Conservation (phyloP, 371 early-diverging fungal genomes). For the Lichtheimia ramosa region DNA sequence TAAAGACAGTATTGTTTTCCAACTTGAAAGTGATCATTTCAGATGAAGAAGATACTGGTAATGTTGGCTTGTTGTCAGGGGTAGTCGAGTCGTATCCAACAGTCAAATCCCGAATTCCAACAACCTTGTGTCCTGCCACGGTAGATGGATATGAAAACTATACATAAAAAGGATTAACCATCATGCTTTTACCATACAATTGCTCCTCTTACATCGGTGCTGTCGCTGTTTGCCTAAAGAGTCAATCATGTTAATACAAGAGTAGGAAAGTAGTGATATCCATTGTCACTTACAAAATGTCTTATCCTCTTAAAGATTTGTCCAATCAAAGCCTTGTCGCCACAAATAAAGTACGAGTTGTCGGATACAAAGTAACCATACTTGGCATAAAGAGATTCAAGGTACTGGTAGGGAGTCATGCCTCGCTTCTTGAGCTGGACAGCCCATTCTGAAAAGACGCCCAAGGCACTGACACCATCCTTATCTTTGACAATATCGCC, state of each 20-base stretch:
- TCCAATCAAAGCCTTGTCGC: conserved; percentile 69
- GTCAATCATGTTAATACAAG: too few relatives aligned
- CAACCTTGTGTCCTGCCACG: conserved; percentile 70
- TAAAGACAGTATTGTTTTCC: conserved; percentile 72
- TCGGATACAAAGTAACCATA: conserved; percentile 88
- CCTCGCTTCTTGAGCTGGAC: conserved; percentile 66
- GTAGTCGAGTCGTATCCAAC: conserved; percentile 81
- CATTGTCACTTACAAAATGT: conserved; percentile 49
- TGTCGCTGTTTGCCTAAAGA: too few relatives aligned
- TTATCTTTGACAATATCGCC: conserved; percentile 80
- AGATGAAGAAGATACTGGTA: conserved; percentile 79
- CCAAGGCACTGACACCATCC: conserved; percentile 86
- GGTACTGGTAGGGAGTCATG: conserved; percentile 59
- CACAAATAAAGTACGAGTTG: conserved; percentile 89
- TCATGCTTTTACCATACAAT: not conserved
- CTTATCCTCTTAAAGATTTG: conserved; percentile 81
- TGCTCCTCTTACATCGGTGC: too few relatives aligned
- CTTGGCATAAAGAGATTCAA: conserved; percentile 74
- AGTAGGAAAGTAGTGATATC: too few relatives aligned
- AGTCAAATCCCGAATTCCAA: conserved; percentile 85
- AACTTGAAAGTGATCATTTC: conserved; percentile 93
- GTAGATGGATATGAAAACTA: conserved; percentile 70
- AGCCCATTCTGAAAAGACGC: conserved; percentile 81
- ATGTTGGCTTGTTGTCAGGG: conserved; percentile 60
- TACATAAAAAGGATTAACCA: conserved; percentile 14